These are phyloP conservation scores for Cryphonectria nitschkei DNA, from an alignment of 2,329 filamentous ascomycete genomes.

Conservation along the genomic window DNA sequence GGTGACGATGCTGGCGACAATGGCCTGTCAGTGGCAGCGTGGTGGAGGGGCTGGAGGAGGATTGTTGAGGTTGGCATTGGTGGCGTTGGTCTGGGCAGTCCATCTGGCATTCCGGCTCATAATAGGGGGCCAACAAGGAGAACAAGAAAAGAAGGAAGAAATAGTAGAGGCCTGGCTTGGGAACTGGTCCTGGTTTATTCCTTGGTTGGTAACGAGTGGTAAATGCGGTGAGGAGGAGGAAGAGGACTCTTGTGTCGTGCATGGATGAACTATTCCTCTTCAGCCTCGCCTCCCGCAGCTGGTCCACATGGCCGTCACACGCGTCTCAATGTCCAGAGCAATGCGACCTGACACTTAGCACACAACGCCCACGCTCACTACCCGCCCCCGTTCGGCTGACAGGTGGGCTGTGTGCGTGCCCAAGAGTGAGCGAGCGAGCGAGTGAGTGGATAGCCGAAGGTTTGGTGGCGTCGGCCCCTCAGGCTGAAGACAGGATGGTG, in stretches of 20 bases:
- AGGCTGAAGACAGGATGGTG: slow-evolving; percentile 21
- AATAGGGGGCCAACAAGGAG: slow-evolving; percentile 24
- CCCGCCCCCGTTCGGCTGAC: slow-evolving; percentile 22
- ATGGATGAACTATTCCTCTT: slow-evolving; percentile 26
- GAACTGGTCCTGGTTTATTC: not conserved
- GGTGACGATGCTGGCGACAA: slow-evolving; percentile 6
- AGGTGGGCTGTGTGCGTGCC: not conserved
- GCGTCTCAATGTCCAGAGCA: slow-evolving; percentile 27
- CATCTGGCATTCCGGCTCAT: slow-evolving; percentile 34
- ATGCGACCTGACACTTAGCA: slow-evolving; percentile 16
- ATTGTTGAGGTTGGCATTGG: slow-evolving; percentile 31
- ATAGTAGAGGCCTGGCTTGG: not conserved
- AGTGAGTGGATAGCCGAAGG: slow-evolving; percentile 29
- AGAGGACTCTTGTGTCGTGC: not conserved
- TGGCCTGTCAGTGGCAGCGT: not conserved
- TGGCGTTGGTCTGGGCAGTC: slow-evolving; percentile 31
- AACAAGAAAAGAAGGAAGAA: not conserved
- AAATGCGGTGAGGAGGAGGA: slow-evolving; percentile 9
- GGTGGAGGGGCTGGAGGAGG: slow-evolving; percentile 7
- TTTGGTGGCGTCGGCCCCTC: slow-evolving; percentile 25
- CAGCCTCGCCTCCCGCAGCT: slow-evolving; percentile 25
- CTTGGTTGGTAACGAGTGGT: not conserved
- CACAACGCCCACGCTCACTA: slow-evolving; percentile 12
- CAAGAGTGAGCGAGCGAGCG: no score
- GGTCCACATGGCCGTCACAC: slow-evolving; percentile 39